A percentile compares a stretch with the other conserved stretches of the same genome.
phyloP scores from a whole-genome alignment of 108 stramenopile genomes.

The Asterionellopsis glacialis region DNA sequence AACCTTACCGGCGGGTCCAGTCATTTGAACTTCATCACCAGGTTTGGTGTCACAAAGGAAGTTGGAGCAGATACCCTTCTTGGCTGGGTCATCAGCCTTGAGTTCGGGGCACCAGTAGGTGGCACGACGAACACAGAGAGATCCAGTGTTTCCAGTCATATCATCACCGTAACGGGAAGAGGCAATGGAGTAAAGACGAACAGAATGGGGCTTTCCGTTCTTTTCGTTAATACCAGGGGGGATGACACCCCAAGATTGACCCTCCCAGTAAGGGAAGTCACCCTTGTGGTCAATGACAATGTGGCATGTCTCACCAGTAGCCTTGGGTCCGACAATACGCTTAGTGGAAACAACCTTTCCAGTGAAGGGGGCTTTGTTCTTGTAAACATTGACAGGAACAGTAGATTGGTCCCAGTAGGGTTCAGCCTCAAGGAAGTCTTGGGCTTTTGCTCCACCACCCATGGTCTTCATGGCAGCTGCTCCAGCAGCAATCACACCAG shows the following conservation, averaged over 20 bases:
- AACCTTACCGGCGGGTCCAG: conserved; percentile 95
- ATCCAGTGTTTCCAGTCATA: conserved; percentile 93
- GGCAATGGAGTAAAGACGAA: conserved; percentile 97
- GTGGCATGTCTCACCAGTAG: conserved; percentile 97
- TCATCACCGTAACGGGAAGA: conserved; percentile 97
- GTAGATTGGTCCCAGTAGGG: conserved; percentile 92
- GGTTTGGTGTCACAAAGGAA: conserved; percentile 92
- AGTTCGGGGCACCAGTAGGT: conserved; percentile 93
- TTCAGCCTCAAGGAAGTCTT: conserved; percentile 95
- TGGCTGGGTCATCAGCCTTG: conserved; percentile 93
- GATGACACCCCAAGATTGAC: conserved; percentile 97
- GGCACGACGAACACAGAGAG: conserved; percentile 96
- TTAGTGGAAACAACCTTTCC: conserved; percentile 96
- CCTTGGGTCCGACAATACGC: conserved; percentile 96
- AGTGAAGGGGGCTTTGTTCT: conserved; percentile 96
- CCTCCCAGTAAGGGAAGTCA: conserved; percentile 98
- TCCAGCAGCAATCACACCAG: conserved; percentile 60
- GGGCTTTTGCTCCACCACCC: conserved; percentile 4
- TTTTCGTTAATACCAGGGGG: conserved; percentile 91
- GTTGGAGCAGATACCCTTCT: conserved; percentile 98
- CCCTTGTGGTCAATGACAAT: conserved; percentile 98
- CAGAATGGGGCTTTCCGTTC: conserved; percentile 94
- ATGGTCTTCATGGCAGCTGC: conserved; percentile 43
- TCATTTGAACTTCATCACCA: conserved; percentile 84
- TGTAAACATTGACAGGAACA: conserved; percentile 92